Evolutionary conservation across 306 rosid genomes (phyloP).

Genomic region (Corylus avellana): DNA sequence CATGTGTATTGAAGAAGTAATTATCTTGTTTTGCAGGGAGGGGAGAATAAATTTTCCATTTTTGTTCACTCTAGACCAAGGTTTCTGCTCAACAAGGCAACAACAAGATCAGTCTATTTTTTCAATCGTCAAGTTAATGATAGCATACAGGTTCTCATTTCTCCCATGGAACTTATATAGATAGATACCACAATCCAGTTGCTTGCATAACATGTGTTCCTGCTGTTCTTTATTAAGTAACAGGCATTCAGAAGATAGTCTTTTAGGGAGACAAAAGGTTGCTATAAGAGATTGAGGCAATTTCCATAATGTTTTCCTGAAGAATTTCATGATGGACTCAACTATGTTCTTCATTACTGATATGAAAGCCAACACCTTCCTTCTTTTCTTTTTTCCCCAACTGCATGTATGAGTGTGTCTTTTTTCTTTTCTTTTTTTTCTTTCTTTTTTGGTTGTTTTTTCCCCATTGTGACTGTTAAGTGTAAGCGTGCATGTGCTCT

Average conservation of each 20-base stretch:
- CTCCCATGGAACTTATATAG: constrained; percentile 19
- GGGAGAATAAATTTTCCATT: constrained; percentile 68
- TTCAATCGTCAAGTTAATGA: constrained; percentile 90
- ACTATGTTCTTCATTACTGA: neutral
- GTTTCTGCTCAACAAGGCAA: constrained; percentile 77
- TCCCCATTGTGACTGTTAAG: neutral
- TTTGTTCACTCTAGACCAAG: constrained; percentile 95
- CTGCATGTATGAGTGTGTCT: neutral
- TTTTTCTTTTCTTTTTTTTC: neutral
- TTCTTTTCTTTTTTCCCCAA: neutral
- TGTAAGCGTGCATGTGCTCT: neutral
- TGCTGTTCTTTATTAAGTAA: neutral
- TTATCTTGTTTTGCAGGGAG: constrained; percentile 61
- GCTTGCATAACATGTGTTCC: neutral
- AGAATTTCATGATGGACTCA: neutral
- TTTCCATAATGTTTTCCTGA: neutral
- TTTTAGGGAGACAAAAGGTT: neutral
- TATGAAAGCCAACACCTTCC: no score
- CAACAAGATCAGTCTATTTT: constrained; percentile 77
- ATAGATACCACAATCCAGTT: neutral
- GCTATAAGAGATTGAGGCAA: neutral
- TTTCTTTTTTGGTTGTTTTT: neutral
- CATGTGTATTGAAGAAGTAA: constrained; percentile 14
- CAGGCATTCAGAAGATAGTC: neutral
- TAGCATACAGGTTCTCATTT: constrained; percentile 76